A percentile compares a stretch with the other conserved stretches of the same genome.
Conservation (phyloP, 2,329 filamentous ascomycete species). For the Penicillium olsonii region DNA sequence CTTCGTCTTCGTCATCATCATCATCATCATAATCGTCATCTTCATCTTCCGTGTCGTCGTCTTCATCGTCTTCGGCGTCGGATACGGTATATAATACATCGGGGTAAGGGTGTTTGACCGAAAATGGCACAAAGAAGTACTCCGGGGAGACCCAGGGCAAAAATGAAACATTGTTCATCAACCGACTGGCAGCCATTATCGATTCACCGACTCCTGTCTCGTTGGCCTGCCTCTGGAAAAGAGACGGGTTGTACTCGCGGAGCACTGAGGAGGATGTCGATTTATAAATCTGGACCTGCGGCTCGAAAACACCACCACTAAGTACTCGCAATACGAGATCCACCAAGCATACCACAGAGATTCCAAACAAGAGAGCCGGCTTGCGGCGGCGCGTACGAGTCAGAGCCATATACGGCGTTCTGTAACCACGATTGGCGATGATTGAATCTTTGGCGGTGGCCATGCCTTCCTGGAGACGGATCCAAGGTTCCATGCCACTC, state of each 20-base stretch:
- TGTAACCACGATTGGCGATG: constrained; percentile 13
- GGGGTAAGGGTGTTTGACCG: neutral
- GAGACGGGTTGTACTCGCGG: neutral
- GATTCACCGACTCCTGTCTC: neutral
- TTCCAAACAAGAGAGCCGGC: neutral
- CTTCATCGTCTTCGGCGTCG: neutral
- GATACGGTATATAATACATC: neutral
- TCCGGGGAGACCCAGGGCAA: neutral
- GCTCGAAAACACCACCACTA: neutral
- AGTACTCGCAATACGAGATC: neutral
- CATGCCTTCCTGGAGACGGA: constrained; percentile 17
- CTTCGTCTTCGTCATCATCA: constrained; percentile 9
- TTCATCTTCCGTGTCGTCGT: neutral
- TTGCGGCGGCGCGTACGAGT: neutral
- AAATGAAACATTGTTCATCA: neutral
- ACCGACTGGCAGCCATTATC: neutral
- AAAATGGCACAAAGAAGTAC: neutral
- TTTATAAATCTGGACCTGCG: neutral
- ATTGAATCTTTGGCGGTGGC: constrained; percentile 10
- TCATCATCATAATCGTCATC: neutral
- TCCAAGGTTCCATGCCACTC: constrained; percentile 23
- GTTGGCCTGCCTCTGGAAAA: neutral
- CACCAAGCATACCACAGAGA: neutral
- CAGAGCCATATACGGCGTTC: constrained; percentile 6
- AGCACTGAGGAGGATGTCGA: neutral